Evolutionary conservation across 176 grass and related monocot genomes (phyloP), one percentile per base, ranked within the genome.

Genomic region (Oryza glumipatula): DNA sequence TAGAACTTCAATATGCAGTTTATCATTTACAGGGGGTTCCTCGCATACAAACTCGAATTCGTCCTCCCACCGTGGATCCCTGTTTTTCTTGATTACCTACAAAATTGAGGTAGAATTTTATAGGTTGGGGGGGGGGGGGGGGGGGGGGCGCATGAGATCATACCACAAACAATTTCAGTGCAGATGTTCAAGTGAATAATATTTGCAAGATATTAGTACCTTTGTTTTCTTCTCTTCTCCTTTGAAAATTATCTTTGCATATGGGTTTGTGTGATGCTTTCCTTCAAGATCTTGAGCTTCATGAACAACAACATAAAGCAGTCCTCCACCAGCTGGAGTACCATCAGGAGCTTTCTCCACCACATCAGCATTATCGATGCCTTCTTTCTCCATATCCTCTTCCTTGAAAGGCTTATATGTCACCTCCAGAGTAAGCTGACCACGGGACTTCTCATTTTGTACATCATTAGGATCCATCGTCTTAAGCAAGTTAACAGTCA

Each of bases 41-140:
- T 98, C 96, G 12, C 96, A 98, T 46, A 96, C 86, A 81, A 96
- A 98, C 70, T 90, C 85, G 54, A 99, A 96, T n/a, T 89, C 84
- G 44, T 94, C 83, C 65, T 91, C 91, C 93, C 93, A 99, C 66
- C 89, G 76, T 83, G 96, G 96, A 92, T 96, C 91, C 83, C 91
- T 99, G 82, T 91, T 96, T 82, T 96, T 94, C 91, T 94, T 99
- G 35, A 96, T 89, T 47, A 88, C 92, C 96, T 99, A 74, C 96
- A 74, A 36, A 60, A 68, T 21, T 89, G 15, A 49, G 17, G 10
- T 21, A 13, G n/a, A 74, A 83, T 70, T 51, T 51, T 67, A 38
- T 23, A 11, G 19, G 17, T 58, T 17, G 17, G 17, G 58, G 56
- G 56, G 61, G 30, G 30, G 61, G 30, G 30, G 30, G 30, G 30